Percentiles rank a stretch among this genome's conserved stretches.
These are phyloP conservation scores for Monascus ruber DNA, from an alignment of 2,329 filamentous ascomycete genomes.

Conservation along the genomic window DNA sequence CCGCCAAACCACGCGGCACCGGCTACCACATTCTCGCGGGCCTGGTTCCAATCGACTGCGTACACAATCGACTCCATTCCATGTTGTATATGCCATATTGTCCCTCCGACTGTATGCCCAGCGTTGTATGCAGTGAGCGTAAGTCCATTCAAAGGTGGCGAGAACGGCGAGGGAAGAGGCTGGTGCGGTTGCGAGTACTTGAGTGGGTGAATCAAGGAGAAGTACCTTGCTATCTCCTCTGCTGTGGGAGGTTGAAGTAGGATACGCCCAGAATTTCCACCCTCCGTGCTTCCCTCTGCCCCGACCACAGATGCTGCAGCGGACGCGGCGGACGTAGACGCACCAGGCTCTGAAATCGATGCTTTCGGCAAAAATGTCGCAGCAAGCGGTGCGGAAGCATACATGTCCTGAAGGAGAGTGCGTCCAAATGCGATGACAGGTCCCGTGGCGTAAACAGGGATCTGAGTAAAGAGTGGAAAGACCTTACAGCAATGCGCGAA, in stretches of 20 bases:
- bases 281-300: constrained; percentile 19
- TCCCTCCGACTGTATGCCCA: constrained; percentile 88
- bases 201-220: constrained; percentile 76
- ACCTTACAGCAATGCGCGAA: constrained; percentile 97
- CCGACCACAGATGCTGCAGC: constrained; percentile 16
- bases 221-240: constrained; percentile 87
- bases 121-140: constrained; percentile 96
- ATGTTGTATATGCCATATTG: constrained; percentile 98
- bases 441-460: constrained; percentile 87
- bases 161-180: constrained; percentile 74
- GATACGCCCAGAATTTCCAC: constrained; percentile 30
- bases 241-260: constrained; percentile 60
- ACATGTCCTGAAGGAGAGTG: constrained; percentile 82
- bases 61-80: constrained; percentile 95
- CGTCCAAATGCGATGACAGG: constrained; percentile 89
- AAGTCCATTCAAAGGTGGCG: constrained; percentile 76
- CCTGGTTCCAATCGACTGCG: constrained; percentile 96
- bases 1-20: constrained; percentile 90
- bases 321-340: constrained; percentile 33
- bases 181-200: constrained; percentile 97
- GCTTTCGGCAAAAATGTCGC: constrained; percentile 67
- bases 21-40: constrained; percentile 86
- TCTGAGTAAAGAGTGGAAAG: constrained; percentile 79
- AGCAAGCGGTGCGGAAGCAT: constrained; percentile 78
- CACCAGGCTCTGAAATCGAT: constrained; percentile 51